A percentile compares a stretch with the other conserved stretches of the same genome.
Conservation (phyloP, 2,329 filamentous ascomycete species). For the Dothistroma pini region DNA sequence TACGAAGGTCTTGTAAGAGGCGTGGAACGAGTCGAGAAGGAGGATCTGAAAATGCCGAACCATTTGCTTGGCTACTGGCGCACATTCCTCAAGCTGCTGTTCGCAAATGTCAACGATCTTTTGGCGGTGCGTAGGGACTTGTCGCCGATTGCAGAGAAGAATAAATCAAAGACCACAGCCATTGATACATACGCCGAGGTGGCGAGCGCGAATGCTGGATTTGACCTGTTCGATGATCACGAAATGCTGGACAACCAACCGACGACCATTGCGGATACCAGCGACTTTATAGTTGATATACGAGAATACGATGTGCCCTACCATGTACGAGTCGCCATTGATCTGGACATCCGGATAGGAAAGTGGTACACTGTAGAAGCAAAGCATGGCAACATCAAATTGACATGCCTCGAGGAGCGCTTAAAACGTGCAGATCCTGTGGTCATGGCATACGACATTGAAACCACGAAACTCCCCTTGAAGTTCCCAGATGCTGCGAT, state of each 20-base stretch:
- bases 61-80: constrained; percentile 87
- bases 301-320: constrained; percentile 99
- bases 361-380: constrained; percentile 97
- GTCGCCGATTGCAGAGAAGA: constrained; percentile 89
- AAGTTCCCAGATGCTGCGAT: constrained; percentile 95
- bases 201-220: constrained; percentile 75
- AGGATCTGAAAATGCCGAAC: constrained; percentile 79
- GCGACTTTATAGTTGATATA: constrained; percentile 97
- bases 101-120: constrained; percentile 82
- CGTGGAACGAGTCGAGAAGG: constrained; percentile 76
- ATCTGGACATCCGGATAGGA: constrained; percentile 87
- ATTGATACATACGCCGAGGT: constrained; percentile 99
- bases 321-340: constrained; percentile 97
- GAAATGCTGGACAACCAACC: constrained; percentile 71
- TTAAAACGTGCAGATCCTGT: constrained; percentile 90
- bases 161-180: constrained; percentile 91
- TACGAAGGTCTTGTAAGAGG: constrained; percentile 79
- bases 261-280: constrained; percentile 77
- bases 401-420: constrained; percentile 81
- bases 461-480: constrained; percentile 90
- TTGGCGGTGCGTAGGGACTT: constrained; percentile 80
- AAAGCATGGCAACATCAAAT: constrained; percentile 82
- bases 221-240: constrained; percentile 94
- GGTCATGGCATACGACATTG: constrained; percentile 99
- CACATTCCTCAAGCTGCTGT: constrained; percentile 81